Evolutionary conservation across 495 filamentous ascomycete genomes (phyloP).

Genomic region (Aspergillus saccharolyticus): DNA sequence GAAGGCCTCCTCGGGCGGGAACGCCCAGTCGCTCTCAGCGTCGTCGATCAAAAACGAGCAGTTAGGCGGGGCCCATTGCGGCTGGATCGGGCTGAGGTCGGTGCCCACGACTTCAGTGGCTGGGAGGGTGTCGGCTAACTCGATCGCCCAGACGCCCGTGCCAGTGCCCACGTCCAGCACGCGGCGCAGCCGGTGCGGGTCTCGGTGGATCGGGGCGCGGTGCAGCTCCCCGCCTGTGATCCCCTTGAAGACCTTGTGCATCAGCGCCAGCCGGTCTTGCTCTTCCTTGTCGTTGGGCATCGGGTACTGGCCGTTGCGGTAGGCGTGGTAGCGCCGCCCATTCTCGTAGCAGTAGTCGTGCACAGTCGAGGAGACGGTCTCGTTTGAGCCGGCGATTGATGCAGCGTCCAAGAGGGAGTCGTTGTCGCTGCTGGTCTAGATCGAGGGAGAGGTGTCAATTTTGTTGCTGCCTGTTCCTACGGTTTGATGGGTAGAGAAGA

Average conservation of each 20-base stretch:
- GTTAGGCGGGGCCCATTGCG: constrained; percentile 46
- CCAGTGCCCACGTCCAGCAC: constrained; percentile 51
- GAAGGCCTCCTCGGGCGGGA: constrained; percentile 34
- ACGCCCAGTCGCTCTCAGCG: constrained; percentile 47
- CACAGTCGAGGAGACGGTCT: constrained; percentile 44
- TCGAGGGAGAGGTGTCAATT: not conserved
- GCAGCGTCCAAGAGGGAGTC: constrained; percentile 36
- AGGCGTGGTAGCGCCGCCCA: constrained; percentile 59
- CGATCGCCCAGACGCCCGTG: constrained; percentile 58
- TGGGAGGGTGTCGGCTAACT: constrained; percentile 56
- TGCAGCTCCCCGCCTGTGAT: constrained; percentile 49
- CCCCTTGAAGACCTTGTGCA: constrained; percentile 55
- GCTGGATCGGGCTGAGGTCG: constrained; percentile 56
- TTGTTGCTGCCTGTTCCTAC: too few species aligned
- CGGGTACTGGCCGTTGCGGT: constrained; percentile 50
- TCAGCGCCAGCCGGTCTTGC: constrained; percentile 62
- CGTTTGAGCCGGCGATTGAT: constrained; percentile 36
- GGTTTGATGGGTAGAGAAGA: too few species aligned
- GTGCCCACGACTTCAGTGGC: constrained; percentile 55
- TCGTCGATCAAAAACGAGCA: constrained; percentile 48
- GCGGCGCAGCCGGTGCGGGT: constrained; percentile 18
- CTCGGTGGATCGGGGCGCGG: constrained; percentile 43
- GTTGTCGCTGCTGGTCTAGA: constrained; percentile 29
- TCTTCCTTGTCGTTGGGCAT: constrained; percentile 59
- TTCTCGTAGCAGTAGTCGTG: constrained; percentile 52